Evolutionary conservation across 345 rosid species (phyloP).

Genomic region (Excoecaria cochinchinensis): DNA sequence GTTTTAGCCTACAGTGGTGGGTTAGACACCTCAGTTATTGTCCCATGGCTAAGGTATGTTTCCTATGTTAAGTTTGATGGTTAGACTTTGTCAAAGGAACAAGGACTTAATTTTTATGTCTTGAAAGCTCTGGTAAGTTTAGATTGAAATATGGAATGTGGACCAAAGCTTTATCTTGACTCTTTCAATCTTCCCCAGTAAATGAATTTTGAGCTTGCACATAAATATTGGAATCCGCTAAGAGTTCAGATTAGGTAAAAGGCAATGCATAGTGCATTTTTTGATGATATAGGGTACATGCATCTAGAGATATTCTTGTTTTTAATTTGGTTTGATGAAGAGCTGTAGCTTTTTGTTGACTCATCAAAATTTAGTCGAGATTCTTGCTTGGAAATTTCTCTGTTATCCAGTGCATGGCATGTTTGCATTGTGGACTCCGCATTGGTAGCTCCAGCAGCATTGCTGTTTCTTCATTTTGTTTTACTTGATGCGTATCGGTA

Average conservation of each 20-base stretch:
- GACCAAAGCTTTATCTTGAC: neutral
- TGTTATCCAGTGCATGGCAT: neutral
- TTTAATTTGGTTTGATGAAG: too few species aligned
- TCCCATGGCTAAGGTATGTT: constrained; percentile 89
- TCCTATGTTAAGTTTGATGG: constrained; percentile 8
- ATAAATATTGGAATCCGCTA: neutral
- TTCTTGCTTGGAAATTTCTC: neutral
- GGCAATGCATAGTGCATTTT: neutral
- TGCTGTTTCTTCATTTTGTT: constrained; percentile 1
- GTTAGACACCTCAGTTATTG: constrained; percentile 93
- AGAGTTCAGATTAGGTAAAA: neutral
- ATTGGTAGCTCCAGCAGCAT: neutral
- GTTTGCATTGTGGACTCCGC: neutral
- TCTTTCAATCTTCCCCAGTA: neutral
- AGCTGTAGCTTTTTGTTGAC: neutral
- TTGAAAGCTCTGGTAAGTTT: neutral
- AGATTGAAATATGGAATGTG: neutral
- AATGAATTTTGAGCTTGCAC: neutral
- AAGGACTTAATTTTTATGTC: constrained; percentile 2
- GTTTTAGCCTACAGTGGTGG: constrained; percentile 98
- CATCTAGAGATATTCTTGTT: neutral
- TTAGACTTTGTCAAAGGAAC: neutral
- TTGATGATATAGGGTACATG: neutral
- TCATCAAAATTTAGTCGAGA: neutral
- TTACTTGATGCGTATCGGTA: neutral